Conservation (phyloP, 2,329 filamentous ascomycete species). For the Apiospora malaysiana region DNA sequence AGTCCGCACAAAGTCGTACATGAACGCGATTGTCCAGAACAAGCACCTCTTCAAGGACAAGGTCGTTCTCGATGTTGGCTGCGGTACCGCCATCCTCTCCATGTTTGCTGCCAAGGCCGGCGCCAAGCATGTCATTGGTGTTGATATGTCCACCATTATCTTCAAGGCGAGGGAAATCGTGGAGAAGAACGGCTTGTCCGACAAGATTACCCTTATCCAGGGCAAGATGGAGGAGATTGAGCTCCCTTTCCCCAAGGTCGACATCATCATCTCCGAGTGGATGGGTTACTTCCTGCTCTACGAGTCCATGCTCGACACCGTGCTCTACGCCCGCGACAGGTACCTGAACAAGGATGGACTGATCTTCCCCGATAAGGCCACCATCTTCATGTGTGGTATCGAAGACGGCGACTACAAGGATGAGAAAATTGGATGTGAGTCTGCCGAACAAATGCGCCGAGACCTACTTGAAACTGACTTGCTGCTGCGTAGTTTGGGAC, state of each 20-base stretch:
- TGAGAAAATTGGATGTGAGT: constrained; percentile 98
- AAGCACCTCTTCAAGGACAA: constrained; percentile 85
- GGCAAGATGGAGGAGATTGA: constrained; percentile 99
- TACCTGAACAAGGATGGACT: constrained; percentile 87
- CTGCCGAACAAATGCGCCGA: background rate
- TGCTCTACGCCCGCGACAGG: constrained; percentile 92
- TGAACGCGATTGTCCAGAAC: constrained; percentile 97
- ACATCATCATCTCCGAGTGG: constrained; percentile 99
- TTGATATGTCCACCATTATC: constrained; percentile 99
- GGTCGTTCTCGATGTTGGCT: constrained; percentile 94
- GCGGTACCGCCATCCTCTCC: constrained; percentile 96
- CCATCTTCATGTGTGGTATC: constrained; percentile 94
- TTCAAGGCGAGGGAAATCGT: constrained; percentile 98
- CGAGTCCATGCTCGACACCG: constrained; percentile 98
- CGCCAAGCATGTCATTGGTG: constrained; percentile 97
- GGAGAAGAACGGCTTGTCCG: constrained; percentile 84
- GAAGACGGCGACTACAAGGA: constrained; percentile 99
- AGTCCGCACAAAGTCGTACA: constrained; percentile 94
- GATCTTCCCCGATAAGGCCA: constrained; percentile 99
- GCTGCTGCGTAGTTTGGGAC: constrained; percentile 81
- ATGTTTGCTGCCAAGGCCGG: constrained; percentile 98
- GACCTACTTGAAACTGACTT: background rate
- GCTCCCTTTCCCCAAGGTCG: constrained; percentile 91
- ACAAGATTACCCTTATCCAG: constrained; percentile 97
- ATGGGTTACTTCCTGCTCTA: constrained; percentile 99